Evolutionary conservation across 2,329 filamentous ascomycete genomes (phyloP).

Genomic region (Canariomyces notabilis): DNA sequence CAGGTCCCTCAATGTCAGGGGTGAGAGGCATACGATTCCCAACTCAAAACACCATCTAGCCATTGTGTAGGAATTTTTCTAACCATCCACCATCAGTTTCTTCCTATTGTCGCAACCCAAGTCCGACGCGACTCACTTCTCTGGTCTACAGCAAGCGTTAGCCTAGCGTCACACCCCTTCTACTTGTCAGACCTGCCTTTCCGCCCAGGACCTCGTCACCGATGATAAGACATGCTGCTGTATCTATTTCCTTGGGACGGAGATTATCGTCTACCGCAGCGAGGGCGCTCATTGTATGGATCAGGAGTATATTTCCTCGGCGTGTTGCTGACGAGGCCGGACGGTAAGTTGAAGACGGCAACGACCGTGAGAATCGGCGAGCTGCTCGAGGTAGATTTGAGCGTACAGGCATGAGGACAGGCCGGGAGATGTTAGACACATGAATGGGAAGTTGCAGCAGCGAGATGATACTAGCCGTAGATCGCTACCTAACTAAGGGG

Average conservation of each 20-base stretch:
- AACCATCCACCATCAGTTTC: constrained; percentile 14
- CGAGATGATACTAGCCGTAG: background rate
- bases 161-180: background rate
- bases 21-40: constrained; percentile 46
- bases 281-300: constrained; percentile 42
- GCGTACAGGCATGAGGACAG: constrained; percentile 65
- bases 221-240: constrained; percentile 88
- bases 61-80: constrained; percentile 61
- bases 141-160: constrained; percentile 20
- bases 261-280: constrained; percentile 46
- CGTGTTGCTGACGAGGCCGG: constrained; percentile 13
- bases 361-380: constrained; percentile 61
- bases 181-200: constrained; percentile 57
- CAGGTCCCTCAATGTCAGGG: background rate
- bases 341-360: constrained; percentile 49
- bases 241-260: constrained; percentile 68
- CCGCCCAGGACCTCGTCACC: constrained; percentile 95
- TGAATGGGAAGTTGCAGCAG: background rate
- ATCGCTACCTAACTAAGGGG: background rate
- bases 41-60: constrained; percentile 61
- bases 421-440: background rate
- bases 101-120: background rate
- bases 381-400: constrained; percentile 66
- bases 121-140: constrained; percentile 22
- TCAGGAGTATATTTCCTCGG: background rate